phyloP scores from a whole-genome alignment of 2,329 filamentous ascomycete species.

The Fusarium sp. region DNA sequence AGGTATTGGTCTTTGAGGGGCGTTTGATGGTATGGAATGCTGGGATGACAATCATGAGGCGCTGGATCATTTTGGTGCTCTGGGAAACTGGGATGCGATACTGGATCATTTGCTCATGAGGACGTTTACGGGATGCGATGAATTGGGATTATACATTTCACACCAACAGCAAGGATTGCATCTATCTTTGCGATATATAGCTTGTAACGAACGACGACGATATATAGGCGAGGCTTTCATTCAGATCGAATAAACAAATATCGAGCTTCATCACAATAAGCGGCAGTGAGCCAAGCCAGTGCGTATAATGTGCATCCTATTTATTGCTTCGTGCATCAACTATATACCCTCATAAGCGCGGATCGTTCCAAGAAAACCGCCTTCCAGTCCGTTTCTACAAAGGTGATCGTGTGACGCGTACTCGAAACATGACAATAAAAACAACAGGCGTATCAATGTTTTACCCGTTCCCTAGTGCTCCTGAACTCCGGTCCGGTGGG shows the following conservation, averaged over 20 bases:
- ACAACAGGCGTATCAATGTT: conserved; percentile 32
- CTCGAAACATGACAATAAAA: conserved; percentile 18
- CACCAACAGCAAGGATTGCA: not conserved
- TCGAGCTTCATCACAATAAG: not conserved
- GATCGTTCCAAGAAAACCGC: conserved; percentile 18
- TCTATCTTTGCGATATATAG: conserved; percentile 13
- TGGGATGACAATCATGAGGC: not conserved
- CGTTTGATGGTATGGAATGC: not conserved
- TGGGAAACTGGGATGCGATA: not conserved
- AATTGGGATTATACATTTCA: not conserved
- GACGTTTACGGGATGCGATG: not conserved
- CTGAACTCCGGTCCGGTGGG: conserved; percentile 32
- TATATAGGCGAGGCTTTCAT: conserved; percentile 4
- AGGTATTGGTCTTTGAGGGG: not conserved
- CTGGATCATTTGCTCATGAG: too few species aligned
- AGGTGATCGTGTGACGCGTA: conserved; percentile 17
- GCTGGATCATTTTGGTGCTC: not conserved
- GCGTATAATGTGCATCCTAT: conserved; percentile 21
- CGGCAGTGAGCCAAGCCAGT: not conserved
- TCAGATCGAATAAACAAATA: not conserved
- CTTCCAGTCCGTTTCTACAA: conserved; percentile 21
- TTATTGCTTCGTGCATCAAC: conserved; percentile 31
- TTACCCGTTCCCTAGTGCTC: conserved; percentile 31
- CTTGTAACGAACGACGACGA: conserved; percentile 13
- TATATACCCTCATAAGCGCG: conserved; percentile 33